Conservation (phyloP, 2,329 filamentous ascomycete species). For the Cladosporium sphaerospermum region DNA sequence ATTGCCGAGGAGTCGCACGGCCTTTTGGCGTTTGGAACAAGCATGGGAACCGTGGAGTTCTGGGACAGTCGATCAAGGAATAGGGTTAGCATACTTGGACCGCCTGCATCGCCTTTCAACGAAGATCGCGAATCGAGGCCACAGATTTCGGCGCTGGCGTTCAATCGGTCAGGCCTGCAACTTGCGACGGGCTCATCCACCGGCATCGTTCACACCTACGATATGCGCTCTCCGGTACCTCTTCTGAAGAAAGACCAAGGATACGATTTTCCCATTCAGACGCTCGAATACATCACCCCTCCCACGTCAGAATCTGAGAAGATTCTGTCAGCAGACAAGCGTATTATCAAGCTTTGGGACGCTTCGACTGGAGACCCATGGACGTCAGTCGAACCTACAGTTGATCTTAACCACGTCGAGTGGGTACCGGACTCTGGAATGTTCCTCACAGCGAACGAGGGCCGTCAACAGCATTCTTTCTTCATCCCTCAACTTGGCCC, state of each 20-base stretch:
- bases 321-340: slow-evolving; percentile 85
- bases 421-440: slow-evolving; percentile 92
- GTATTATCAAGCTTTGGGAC: slow-evolving; percentile 97
- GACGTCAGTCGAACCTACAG: slow-evolving; percentile 91
- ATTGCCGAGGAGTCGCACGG: slow-evolving; percentile 87
- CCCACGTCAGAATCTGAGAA: slow-evolving; percentile 65
- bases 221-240: slow-evolving; percentile 80
- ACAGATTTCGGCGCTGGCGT: slow-evolving; percentile 82
- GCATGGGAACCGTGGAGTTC: slow-evolving; percentile 90
- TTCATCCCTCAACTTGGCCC: slow-evolving; percentile 91
- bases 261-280: slow-evolving; percentile 87
- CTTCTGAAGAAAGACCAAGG: slow-evolving; percentile 91
- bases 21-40: slow-evolving; percentile 86
- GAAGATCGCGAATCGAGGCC: slow-evolving; percentile 33
- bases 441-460: slow-evolving; percentile 94
- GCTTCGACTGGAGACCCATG: slow-evolving; percentile 74
- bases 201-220: slow-evolving; percentile 84
- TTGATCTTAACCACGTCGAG: slow-evolving; percentile 90
- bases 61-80: slow-evolving; percentile 86
- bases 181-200: slow-evolving; percentile 81
- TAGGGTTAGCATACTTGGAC: slow-evolving; percentile 65
- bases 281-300: slow-evolving; percentile 59
- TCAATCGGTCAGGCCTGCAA: slow-evolving; percentile 75
- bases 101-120: slow-evolving; percentile 13
- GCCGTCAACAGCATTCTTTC: slow-evolving; percentile 88